Evolutionary conservation across 768 basidiomycete species (phyloP), one percentile per base, ranked within the genome.

Genomic region (Gymnopilus dilepis): DNA sequence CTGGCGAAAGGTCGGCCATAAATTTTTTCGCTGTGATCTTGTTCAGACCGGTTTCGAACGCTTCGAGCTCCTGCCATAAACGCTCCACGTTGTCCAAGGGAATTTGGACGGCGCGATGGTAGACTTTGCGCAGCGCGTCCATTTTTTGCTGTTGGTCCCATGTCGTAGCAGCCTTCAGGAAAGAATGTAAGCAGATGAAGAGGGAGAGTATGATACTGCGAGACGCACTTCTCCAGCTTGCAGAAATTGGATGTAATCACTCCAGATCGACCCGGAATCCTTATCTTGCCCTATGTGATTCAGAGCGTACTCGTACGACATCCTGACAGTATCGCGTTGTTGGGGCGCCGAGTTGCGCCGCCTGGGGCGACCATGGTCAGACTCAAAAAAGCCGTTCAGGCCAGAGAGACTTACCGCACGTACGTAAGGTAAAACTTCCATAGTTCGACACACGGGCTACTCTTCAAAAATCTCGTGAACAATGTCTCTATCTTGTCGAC

Each of bases 141-240:
- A 95, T 95, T 73, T 95, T 94, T 71, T 97, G 94, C 69, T 95
- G 93, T 65, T 91, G 89, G 73, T 99, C 97, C 95, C 96, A 98
- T 19, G 94, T 94, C 24, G 90, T 92, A 12, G 84, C 85, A 0
- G 90, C 82, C 87, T 80, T 71, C 58, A 47, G 38, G 40, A 56
- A 30, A 26, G 41, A 24, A 17, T 4, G 28, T 50, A 6, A 30
- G 47, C 5, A 38, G 26, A 31, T 24, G 34, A 24, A 19, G 33
- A 41, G n/a, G 13, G 12, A 15, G 28, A 42, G 33, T 13, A 19
- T 43, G 5, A 12, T 22, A 28, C 8, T 38, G 21, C 8, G 31
- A 33, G 33, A 67, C 88, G 70, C 67, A 92, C 93, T 78, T 91
- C 91, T 41, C 87, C 90, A 15, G 87, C 83, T 65, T 86, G 88